phyloP scores from a whole-genome alignment of 441 rosid genomes.

The Francoa sonchifolia region DNA sequence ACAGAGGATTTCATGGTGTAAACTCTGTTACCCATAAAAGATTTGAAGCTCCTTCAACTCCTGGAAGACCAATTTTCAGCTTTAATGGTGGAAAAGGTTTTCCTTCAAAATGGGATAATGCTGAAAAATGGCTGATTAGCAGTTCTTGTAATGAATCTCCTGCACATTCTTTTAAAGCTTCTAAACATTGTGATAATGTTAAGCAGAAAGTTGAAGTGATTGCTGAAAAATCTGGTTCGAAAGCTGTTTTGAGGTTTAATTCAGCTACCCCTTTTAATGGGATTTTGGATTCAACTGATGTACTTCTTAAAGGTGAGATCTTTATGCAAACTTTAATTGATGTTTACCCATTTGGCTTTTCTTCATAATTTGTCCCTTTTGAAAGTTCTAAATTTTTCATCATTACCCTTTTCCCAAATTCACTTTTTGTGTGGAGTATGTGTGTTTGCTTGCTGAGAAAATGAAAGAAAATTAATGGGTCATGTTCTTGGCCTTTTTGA shows the following conservation, averaged over 20 bases:
- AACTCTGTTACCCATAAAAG: constrained; percentile 34
- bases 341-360: constrained; percentile 11
- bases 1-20: constrained; percentile 17
- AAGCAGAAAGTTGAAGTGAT: constrained; percentile 37
- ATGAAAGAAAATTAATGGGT: not conserved
- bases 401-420: not conserved
- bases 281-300: constrained; percentile 30
- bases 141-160: constrained; percentile 54
- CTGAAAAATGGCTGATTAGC: constrained; percentile 74
- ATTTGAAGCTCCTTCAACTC: constrained; percentile 61
- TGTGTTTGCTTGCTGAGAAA: not conserved
- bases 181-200: constrained; percentile 28
- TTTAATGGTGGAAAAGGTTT: constrained; percentile 50
- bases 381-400: constrained; percentile 10
- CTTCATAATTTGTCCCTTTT: constrained; percentile 13
- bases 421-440: not conserved
- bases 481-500: too few relatives aligned
- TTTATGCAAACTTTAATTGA: constrained; percentile 5
- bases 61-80: constrained; percentile 74
- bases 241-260: constrained; percentile 22
- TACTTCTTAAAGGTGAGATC: constrained; percentile 52
- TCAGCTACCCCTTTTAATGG: constrained; percentile 27
- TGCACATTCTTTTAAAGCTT: constrained; percentile 32
- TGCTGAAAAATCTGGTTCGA: constrained; percentile 52
- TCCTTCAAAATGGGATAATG: constrained; percentile 94